These are phyloP conservation scores for Cystofilobasidium capitatum DNA, from an alignment of 768 basidiomycete species.

Conservation along the genomic window DNA sequence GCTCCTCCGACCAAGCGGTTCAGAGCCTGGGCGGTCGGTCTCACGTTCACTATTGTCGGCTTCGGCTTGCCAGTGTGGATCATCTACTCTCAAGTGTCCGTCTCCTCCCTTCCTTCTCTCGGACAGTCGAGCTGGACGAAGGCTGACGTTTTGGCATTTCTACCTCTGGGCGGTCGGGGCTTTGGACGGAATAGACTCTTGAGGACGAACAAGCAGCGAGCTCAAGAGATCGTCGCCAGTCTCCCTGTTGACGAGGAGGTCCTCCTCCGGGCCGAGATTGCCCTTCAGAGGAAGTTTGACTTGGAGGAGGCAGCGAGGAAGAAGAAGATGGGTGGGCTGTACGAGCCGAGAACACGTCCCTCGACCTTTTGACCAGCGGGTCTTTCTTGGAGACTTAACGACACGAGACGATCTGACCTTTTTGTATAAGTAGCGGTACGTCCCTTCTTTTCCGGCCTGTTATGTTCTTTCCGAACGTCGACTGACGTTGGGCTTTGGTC, in stretches of 20 bases:
- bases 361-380: neutral
- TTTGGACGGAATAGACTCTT: constrained; percentile 1
- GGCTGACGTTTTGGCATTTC: neutral
- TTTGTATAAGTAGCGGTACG: too few species aligned
- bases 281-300: neutral
- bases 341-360: neutral
- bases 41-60: neutral
- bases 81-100: constrained; percentile 3
- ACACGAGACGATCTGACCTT: too few species aligned
- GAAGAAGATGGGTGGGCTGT: neutral
- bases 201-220: neutral
- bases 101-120: neutral
- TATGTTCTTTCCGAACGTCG: too few species aligned
- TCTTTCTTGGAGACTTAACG: neutral
- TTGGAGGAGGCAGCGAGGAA: neutral
- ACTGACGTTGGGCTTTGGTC: too few species aligned
- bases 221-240: neutral
- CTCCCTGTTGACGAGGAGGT: neutral
- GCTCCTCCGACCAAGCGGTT: constrained; percentile 4
- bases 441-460: too few species aligned
- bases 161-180: too few species aligned
- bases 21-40: neutral
- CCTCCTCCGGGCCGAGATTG: neutral
- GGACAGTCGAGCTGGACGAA: neutral
- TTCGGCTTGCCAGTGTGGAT: constrained; percentile 11